Conservation (phyloP, 2,329 filamentous ascomycete genomes). For the Pochonia chlamydosporia region DNA sequence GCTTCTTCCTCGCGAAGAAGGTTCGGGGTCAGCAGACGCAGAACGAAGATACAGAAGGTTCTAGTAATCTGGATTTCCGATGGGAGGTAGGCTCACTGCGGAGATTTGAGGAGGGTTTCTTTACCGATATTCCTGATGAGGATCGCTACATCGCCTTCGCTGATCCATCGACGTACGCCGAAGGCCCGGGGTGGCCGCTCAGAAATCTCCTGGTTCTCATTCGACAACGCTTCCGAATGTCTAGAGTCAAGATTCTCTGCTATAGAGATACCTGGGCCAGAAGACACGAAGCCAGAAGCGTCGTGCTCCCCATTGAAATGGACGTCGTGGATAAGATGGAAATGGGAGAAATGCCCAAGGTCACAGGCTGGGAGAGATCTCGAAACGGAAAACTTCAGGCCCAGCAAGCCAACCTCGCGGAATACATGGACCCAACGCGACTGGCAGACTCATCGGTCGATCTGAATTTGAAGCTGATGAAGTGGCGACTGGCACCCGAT, state of each 20-base stretch:
- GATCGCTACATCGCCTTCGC: constrained; percentile 83
- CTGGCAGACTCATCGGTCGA: constrained; percentile 93
- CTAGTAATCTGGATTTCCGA: constrained; percentile 50
- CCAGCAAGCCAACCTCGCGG: constrained; percentile 74
- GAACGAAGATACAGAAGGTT: constrained; percentile 43
- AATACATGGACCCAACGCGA: constrained; percentile 86
- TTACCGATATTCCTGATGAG: constrained; percentile 61
- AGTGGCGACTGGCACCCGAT: constrained; percentile 90
- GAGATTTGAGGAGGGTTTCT: constrained; percentile 82
- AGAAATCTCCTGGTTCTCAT: constrained; percentile 84
- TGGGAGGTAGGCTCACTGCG: constrained; percentile 77
- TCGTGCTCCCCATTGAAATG: constrained; percentile 65
- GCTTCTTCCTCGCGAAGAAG: constrained; percentile 93
- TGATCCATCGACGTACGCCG: constrained; percentile 84
- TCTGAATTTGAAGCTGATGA: constrained; percentile 95
- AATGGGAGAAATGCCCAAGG: constrained; percentile 65
- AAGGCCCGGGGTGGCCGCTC: constrained; percentile 87
- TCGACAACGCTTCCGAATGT: constrained; percentile 71
- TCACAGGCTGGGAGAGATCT: constrained; percentile 93
- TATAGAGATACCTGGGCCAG: constrained; percentile 78
- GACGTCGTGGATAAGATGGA: constrained; percentile 39
- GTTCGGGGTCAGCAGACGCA: constrained; percentile 39
- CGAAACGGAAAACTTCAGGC: constrained; percentile 70
- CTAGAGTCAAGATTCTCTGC: constrained; percentile 76
- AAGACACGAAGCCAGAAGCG: constrained; percentile 74